phyloP scores from a whole-genome alignment of 1,139 yeast species.

The Yarrowia galli region DNA sequence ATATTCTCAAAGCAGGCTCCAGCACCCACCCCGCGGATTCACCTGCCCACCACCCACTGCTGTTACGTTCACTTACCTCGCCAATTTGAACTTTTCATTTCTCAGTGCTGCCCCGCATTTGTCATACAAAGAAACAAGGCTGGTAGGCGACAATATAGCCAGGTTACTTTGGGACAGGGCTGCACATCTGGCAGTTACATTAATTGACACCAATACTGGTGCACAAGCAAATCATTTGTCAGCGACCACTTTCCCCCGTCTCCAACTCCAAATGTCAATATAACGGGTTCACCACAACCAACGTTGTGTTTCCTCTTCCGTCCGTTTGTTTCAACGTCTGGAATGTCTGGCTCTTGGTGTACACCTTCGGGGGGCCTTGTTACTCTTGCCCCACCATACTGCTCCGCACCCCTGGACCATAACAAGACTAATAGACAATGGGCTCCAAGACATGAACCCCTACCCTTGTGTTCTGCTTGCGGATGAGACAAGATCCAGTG shows the following conservation, averaged over 20 bases:
- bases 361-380: neutral
- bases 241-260: too few species aligned
- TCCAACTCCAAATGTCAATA: neutral
- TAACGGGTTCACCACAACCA: neutral
- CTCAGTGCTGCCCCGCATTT: neutral
- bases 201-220: too few species aligned
- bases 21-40: conserved; percentile 4
- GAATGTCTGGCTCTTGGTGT: neutral
- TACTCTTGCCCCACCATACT: conserved; percentile 11
- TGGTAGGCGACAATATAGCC: neutral
- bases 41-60: conserved; percentile 5
- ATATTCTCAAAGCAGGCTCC: too few species aligned
- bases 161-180: neutral
- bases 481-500: conserved; percentile 13
- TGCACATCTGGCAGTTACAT: too few species aligned
- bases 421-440: conserved; percentile 11
- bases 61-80: too few species aligned
- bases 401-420: conserved; percentile 25
- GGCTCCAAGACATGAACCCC: neutral
- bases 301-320: conserved; percentile 1
- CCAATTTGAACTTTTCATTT: neutral
- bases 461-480: neutral
- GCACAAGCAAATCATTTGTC: too few species aligned
- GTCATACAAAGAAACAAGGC: conserved; percentile 12
- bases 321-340: conserved; percentile 11